Evolutionary conservation across 305 asterid genomes (phyloP).

Genomic region (Fraxinus platypoda): DNA sequence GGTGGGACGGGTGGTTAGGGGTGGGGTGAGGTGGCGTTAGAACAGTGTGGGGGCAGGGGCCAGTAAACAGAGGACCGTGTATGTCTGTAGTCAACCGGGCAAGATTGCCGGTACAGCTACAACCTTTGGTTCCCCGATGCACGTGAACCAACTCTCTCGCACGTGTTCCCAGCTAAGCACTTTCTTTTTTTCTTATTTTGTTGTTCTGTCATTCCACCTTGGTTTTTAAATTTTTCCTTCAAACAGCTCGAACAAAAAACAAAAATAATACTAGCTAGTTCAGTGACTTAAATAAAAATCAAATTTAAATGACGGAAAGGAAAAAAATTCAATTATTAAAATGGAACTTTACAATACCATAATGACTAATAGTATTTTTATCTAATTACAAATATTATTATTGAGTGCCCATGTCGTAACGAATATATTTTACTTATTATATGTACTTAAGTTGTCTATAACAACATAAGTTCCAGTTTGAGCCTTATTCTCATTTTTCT

Average conservation of each 20-base stretch:
- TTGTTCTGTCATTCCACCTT: background rate
- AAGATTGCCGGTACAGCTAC: constrained; percentile 10
- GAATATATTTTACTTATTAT: no score
- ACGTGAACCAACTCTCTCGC: background rate
- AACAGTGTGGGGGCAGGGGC: background rate
- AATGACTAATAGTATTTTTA: background rate
- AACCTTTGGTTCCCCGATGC: constrained; percentile 3
- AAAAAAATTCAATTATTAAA: background rate
- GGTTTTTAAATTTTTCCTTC: background rate
- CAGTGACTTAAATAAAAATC: background rate
- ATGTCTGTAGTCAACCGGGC: constrained; percentile 12
- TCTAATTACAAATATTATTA: no score
- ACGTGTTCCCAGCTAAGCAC: constrained; percentile 3
- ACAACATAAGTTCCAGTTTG: no score
- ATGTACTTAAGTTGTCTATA: background rate
- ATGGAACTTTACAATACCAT: background rate
- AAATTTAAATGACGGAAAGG: background rate
- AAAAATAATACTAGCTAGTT: background rate
- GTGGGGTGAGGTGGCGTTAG: no score
- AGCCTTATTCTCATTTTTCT: no score
- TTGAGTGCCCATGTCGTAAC: no score
- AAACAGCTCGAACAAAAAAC: background rate
- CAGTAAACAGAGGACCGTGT: background rate
- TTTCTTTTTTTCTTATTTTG: background rate
- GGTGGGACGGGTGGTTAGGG: background rate